Evolutionary conservation across 2,329 filamentous ascomycete genomes (phyloP).

Genomic region (Apiospora rasikravindrae): DNA sequence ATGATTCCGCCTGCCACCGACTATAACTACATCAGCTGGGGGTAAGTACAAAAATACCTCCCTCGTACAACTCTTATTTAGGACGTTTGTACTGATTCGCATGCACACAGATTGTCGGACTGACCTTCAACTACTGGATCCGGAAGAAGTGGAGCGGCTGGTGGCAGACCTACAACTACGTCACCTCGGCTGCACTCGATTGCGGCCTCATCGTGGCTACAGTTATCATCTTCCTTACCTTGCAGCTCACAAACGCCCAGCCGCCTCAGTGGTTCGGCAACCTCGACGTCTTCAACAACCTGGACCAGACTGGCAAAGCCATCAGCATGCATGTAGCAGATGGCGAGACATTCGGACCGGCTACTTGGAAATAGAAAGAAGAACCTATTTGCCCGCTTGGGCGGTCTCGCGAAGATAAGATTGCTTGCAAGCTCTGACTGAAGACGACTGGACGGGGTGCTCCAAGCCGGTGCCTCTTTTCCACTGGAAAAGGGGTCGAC

Average conservation of each 20-base stretch:
- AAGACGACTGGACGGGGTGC: not conserved
- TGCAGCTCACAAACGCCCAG: constrained; percentile 39
- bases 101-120: constrained; percentile 33
- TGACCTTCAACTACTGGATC: constrained; percentile 39
- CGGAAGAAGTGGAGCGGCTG: constrained; percentile 37
- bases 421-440: not conserved
- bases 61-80: constrained; percentile 42
- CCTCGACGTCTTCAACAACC: constrained; percentile 41
- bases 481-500: not conserved
- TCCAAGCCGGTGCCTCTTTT: not conserved
- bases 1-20: constrained; percentile 44
- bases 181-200: constrained; percentile 52
- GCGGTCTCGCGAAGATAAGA: not conserved
- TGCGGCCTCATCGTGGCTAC: constrained; percentile 43
- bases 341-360: constrained; percentile 49
- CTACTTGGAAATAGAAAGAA: constrained; percentile 29
- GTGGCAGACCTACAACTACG: constrained; percentile 41
- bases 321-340: constrained; percentile 39
- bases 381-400: not conserved
- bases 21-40: constrained; percentile 56
- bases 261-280: constrained; percentile 55
- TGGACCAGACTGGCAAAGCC: constrained; percentile 43
- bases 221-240: constrained; percentile 35
- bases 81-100: constrained; percentile 35
- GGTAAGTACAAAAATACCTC: constrained; percentile 54